phyloP scores from a whole-genome alignment of 2,329 filamentous ascomycete species.

The Penicillium vulpinum region DNA sequence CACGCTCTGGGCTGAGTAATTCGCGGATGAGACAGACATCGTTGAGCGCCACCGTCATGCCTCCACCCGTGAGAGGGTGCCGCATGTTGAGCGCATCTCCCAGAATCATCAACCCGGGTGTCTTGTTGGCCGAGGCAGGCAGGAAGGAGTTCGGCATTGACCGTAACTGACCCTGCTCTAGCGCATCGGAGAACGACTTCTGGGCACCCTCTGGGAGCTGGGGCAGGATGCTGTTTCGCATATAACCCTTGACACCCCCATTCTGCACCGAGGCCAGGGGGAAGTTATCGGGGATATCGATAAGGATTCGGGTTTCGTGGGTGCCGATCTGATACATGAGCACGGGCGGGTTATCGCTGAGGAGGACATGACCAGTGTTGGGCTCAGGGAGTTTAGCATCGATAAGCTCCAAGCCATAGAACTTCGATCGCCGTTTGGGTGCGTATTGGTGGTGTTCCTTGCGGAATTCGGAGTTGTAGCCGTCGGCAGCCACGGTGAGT shows the following conservation, averaged over 20 bases:
- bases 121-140: conserved; percentile 71
- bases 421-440: conserved; percentile 77
- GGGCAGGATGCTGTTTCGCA: conserved; percentile 76
- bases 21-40: conserved; percentile 78
- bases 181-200: conserved; percentile 71
- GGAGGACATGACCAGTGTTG: conserved; percentile 81
- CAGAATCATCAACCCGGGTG: conserved; percentile 73
- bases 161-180: conserved; percentile 75
- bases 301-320: conserved; percentile 84
- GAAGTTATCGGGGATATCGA: conserved; percentile 80
- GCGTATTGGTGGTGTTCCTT: conserved; percentile 69
- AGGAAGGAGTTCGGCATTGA: conserved; percentile 97
- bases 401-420: conserved; percentile 90
- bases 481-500: conserved; percentile 86
- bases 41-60: conserved; percentile 97
- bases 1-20: conserved; percentile 66
- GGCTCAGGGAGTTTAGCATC: conserved; percentile 76
- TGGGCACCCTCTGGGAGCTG: conserved; percentile 70
- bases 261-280: conserved; percentile 70
- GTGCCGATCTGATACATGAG: conserved; percentile 96
- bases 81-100: conserved; percentile 99
- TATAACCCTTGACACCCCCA: conserved; percentile 83
- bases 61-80: conserved; percentile 94
- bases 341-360: conserved; percentile 74
- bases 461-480: conserved; percentile 89